Percentiles rank a stretch among this genome's conserved stretches.
These are phyloP conservation scores for Naganishia vaughanmartiniae DNA, from an alignment of 768 basidiomycete species.

Conservation along the genomic window DNA sequence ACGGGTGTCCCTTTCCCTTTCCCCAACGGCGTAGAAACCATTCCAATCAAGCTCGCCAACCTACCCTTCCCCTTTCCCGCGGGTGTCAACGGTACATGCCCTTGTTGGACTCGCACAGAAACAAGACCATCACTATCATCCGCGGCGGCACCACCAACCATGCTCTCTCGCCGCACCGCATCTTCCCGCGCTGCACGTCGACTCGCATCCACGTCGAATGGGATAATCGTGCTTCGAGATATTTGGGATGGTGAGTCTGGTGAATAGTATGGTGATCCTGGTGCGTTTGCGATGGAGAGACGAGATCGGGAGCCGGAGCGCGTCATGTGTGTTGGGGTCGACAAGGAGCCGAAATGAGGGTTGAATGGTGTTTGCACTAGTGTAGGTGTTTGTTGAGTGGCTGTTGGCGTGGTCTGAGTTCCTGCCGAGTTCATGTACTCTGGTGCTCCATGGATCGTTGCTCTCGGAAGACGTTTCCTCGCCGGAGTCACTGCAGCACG, in stretches of 20 bases:
- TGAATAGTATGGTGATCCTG: conserved; percentile 22
- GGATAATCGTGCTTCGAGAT: conserved; percentile 29
- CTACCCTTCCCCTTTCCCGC: not conserved
- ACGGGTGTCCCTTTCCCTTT: not conserved
- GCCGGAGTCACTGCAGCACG: not conserved
- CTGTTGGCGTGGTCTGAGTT: conserved; percentile 1
- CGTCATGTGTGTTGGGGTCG: not conserved
- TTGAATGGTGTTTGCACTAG: not conserved
- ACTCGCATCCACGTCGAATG: conserved; percentile 26
- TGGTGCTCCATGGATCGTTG: conserved; percentile 5
- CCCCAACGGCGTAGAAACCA: not conserved
- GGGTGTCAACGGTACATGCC: not conserved
- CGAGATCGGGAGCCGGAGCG: conserved; percentile 13
- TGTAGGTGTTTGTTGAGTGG: not conserved
- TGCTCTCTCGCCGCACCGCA: not conserved
- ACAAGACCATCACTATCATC: conserved; percentile 9
- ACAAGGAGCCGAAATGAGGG: not conserved
- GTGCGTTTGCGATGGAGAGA: not conserved
- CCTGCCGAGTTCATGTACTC: not conserved
- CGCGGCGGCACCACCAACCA: not conserved
- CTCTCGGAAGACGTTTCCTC: conserved; percentile 16
- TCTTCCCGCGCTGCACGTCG: conserved; percentile 16
- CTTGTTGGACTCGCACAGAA: not conserved
- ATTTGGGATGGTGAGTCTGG: conserved; percentile 25
- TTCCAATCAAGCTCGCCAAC: conserved; percentile 13